These are phyloP conservation scores for Lenwebbia sp. DNA, from an alignment of 345 rosid genomes.

Conservation along the genomic window DNA sequence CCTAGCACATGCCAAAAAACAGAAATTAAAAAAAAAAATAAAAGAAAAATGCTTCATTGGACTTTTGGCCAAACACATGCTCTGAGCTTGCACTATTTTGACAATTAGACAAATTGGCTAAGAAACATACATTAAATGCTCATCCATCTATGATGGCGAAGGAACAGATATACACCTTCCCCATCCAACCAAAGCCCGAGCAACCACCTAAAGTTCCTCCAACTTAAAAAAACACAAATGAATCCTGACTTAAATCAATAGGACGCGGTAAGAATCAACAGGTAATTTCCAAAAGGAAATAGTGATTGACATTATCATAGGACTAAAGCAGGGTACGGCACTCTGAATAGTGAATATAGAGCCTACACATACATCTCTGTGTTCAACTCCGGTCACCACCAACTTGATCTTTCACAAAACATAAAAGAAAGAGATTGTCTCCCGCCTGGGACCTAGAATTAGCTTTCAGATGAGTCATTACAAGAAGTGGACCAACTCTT, in stretches of 20 bases:
- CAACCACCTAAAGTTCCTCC: background rate
- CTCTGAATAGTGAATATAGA: background rate
- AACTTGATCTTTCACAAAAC: background rate
- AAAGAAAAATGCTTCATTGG: background rate
- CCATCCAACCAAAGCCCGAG: background rate
- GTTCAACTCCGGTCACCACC: background rate
- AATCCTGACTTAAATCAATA: background rate
- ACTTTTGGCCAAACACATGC: background rate
- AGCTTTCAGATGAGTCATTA: background rate
- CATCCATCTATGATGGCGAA: background rate
- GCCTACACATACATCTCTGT: background rate
- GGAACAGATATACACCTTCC: background rate
- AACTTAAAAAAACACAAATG: background rate
- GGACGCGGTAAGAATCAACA: background rate
- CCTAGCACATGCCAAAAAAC: background rate
- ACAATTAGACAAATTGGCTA: background rate
- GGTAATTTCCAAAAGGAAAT: background rate
- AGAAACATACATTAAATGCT: background rate
- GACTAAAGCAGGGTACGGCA: background rate
- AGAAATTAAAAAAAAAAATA: background rate
- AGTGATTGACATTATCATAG: background rate
- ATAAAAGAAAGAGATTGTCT: background rate
- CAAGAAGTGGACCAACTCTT: background rate
- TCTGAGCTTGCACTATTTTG: background rate
- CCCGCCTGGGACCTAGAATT: background rate